Evolutionary conservation across 805 yeast species (phyloP), one percentile per base, ranked within the genome.

Genomic region (Metschnikowia proteae): DNA sequence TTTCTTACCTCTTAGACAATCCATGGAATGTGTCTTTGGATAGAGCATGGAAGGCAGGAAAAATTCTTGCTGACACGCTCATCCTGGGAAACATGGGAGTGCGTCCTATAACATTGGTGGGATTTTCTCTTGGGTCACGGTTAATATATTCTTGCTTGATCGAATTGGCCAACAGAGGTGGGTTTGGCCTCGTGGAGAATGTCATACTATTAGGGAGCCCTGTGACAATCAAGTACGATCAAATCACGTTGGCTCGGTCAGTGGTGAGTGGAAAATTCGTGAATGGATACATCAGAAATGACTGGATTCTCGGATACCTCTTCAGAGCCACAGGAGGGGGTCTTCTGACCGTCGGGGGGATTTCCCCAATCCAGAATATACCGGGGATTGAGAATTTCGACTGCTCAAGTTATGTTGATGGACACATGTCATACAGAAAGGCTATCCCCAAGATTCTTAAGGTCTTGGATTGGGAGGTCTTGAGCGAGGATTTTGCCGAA

Each of bases 11-110:
- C 28, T 75, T 94, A 27, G 99, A 94, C 61, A 94, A 94, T 60
- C 99, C 99, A 0, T 94, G 99, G 99, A 92, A 86, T 61, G 98
- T 94, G 4, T 91, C 98, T 0, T 72, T 94, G 50, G 98, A 92
- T 65, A 78, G 99, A 51, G 99, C 99, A 0, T 92, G 97, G 98
- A 79, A 90, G 38, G 96, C 97, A 0, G 99, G 99, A 4, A 72
- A 82, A 48, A 82, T 94, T 39, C 67, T 94, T 45, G 98, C 99
- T 0, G 98, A 94, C 63, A 89, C 97, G 0, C 70, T 94, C 37
- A 81, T 91, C 49, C 78, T 89, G 26, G 84, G 95, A 38, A 92
- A 91, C 64, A 71, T 94, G 57, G 99, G 99, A 7, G 88, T 86
- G 13, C 72, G 99, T 38, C 99, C 99, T 0, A 80, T 90, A 1